These are phyloP conservation scores for Glaciozyma martinii DNA, from an alignment of 768 basidiomycete genomes.

Conservation along the genomic window DNA sequence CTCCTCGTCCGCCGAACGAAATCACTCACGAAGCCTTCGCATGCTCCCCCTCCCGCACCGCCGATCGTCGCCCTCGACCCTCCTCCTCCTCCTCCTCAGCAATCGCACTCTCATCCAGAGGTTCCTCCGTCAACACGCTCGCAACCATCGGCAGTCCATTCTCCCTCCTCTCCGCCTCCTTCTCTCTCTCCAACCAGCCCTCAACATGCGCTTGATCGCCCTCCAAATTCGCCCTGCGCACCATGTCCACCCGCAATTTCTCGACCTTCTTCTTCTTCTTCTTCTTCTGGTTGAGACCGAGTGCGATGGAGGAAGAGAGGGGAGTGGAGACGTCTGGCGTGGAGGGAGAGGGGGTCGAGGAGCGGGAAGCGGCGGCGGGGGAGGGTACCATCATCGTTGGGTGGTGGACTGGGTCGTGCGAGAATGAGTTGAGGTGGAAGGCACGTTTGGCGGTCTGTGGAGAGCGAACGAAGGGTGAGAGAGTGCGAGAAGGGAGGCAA, in stretches of 20 bases:
- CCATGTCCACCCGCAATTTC: slow-evolving; percentile 61
- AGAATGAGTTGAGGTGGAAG: background rate
- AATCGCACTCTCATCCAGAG: background rate
- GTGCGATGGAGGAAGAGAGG: background rate
- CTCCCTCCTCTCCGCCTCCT: background rate
- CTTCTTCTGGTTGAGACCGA: slow-evolving; percentile 13
- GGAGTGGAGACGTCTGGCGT: too few species aligned
- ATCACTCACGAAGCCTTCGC: background rate
- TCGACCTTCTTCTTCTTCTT: slow-evolving; percentile 29
- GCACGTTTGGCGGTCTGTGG: background rate
- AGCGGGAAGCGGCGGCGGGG: background rate
- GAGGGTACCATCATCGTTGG: background rate
- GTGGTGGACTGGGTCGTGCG: background rate
- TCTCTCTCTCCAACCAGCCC: slow-evolving; percentile 22
- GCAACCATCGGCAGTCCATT: background rate
- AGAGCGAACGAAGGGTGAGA: background rate
- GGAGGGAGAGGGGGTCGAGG: background rate
- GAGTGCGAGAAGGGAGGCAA: background rate
- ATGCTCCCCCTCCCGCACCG: too few species aligned
- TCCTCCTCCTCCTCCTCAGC: background rate
- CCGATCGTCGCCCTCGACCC: background rate
- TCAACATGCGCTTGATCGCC: slow-evolving; percentile 32
- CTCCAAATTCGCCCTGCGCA: slow-evolving; percentile 45
- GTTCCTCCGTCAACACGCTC: background rate
- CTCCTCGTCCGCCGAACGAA: background rate